phyloP scores from a whole-genome alignment of 1,284 basidiomycete genomes.

The Rhizopogon parksii region DNA sequence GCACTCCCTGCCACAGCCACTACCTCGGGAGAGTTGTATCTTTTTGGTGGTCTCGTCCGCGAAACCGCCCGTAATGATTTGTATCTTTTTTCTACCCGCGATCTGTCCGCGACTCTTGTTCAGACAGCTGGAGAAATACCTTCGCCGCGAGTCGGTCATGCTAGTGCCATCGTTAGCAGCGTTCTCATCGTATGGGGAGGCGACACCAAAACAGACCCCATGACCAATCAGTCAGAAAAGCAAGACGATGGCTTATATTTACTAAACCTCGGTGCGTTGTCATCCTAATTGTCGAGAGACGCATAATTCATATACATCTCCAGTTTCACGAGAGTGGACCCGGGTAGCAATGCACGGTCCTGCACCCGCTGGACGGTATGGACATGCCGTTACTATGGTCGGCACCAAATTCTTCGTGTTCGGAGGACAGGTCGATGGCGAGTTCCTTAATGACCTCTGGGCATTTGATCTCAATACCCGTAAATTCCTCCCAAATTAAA shows the following conservation, averaged over 20 bases:
- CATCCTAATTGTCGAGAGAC: constrained; percentile 7
- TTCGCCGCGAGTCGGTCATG: constrained; percentile 89
- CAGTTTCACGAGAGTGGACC: constrained; percentile 92
- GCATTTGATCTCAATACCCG: constrained; percentile 92
- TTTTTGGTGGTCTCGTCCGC: constrained; percentile 95
- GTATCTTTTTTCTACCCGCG: constrained; percentile 81
- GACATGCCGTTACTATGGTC: constrained; percentile 92
- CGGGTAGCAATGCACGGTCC: constrained; percentile 72
- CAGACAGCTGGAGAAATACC: constrained; percentile 90
- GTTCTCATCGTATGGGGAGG: constrained; percentile 99
- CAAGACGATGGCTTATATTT: constrained; percentile 95
- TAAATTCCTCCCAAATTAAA: constrained; percentile 36
- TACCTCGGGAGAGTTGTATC: constrained; percentile 82
- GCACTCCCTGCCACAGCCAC: constrained; percentile 86
- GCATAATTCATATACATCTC: background rate
- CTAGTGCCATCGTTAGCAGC: constrained; percentile 90
- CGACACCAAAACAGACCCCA: constrained; percentile 77
- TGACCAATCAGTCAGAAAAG: constrained; percentile 64
- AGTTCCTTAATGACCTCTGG: constrained; percentile 96
- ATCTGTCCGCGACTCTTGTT: constrained; percentile 71
- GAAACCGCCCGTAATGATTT: constrained; percentile 92
- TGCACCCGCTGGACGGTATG: constrained; percentile 85
- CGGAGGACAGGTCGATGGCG: constrained; percentile 94
- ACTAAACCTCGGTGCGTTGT: constrained; percentile 80
- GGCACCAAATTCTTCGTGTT: constrained; percentile 92